Evolutionary conservation across 345 rosid genomes (phyloP), one percentile per base, ranked within the genome.

Genomic region (Euclidium syriacum): DNA sequence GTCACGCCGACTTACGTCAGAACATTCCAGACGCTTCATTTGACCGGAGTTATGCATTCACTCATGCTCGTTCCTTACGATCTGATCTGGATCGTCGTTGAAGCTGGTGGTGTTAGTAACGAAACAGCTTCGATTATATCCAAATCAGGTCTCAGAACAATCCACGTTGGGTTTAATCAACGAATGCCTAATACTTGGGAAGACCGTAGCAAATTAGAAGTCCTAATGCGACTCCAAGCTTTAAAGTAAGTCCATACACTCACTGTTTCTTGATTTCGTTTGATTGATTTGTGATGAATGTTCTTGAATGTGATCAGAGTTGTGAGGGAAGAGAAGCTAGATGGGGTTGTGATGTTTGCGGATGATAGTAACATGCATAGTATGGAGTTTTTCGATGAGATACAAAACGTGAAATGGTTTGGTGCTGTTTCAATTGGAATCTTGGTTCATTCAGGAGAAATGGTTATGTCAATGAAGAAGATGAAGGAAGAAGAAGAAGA

Each of bases 351-450:
- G 69, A 77, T 86, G 86, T 90, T 95, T 81, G 89, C 84, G 1
- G 99, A 95, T 67, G 99, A 95, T 74, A 86, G 99, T 69, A 95
- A 90, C 51, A 86, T 95, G 95, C 97, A 95, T 68, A 82, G 92
- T 66, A 86, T 90, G 95, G 99, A 95, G 72, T 81, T 90, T 15
- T 95, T 90, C 39, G 96, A 88, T 40, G 99, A 88, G 67, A 83
- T 95, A 58, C 99, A 90, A 67, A 88, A 78, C 53, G 92, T 90
- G 68, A 83, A 80, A 68, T 95, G 96, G 98, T 79, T 95, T 3
- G 98, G 96, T 6, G 84, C 95, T 27, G 69, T 88, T 65, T 90
- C 99, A 0, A 73, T 95, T 61, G 99, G 99, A 9, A 85, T 95
- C 38, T 85, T 90, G 24, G 81, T 59, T 23, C 88, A 80, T 79